A percentile compares a stretch with the other conserved stretches of the same genome.
Evolutionary conservation across 2,329 filamentous ascomycete species (phyloP).

Genomic region (Fusarium sarcochroum): DNA sequence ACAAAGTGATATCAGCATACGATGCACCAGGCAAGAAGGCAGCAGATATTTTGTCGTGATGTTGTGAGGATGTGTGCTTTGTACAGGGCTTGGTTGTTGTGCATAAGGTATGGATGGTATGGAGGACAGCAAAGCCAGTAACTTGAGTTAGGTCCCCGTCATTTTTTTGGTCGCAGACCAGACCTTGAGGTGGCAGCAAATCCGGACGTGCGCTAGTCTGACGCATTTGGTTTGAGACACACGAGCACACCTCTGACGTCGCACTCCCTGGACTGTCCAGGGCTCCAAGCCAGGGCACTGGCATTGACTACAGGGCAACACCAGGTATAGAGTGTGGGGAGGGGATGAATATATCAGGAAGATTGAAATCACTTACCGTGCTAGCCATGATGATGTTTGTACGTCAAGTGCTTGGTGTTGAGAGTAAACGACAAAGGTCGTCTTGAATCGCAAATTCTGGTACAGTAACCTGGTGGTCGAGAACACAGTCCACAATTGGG

Average conservation of each 20-base stretch:
- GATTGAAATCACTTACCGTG: conserved; percentile 20
- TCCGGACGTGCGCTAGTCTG: conserved; percentile 50
- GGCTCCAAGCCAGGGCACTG: conserved; percentile 27
- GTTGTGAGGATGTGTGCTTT: conserved; percentile 41
- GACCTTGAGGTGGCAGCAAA: conserved; percentile 48
- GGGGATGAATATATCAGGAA: conserved; percentile 4
- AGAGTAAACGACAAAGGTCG: not conserved
- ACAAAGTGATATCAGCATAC: conserved; percentile 40
- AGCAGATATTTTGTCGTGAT: conserved; percentile 39
- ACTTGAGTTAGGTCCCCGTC: not conserved
- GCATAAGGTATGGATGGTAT: conserved; percentile 26
- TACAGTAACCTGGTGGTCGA: not conserved
- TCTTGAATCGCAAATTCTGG: not conserved
- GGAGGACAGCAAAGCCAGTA: conserved; percentile 21
- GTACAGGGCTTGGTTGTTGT: conserved; percentile 31
- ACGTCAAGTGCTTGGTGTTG: not conserved
- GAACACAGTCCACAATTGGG: conserved; percentile 6
- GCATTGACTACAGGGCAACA: conserved; percentile 18
- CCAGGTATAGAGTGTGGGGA: conserved; percentile 7
- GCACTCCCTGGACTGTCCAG: conserved; percentile 44
- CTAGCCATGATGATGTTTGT: not conserved
- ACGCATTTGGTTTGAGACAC: conserved; percentile 55
- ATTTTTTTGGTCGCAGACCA: conserved; percentile 43
- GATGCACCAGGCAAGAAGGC: not conserved
- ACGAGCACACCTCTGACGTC: conserved; percentile 55